Evolutionary conservation across 352 stramenopile species (phyloP), one percentile per base, ranked within the genome.

Genomic region (Pythium biforme): DNA sequence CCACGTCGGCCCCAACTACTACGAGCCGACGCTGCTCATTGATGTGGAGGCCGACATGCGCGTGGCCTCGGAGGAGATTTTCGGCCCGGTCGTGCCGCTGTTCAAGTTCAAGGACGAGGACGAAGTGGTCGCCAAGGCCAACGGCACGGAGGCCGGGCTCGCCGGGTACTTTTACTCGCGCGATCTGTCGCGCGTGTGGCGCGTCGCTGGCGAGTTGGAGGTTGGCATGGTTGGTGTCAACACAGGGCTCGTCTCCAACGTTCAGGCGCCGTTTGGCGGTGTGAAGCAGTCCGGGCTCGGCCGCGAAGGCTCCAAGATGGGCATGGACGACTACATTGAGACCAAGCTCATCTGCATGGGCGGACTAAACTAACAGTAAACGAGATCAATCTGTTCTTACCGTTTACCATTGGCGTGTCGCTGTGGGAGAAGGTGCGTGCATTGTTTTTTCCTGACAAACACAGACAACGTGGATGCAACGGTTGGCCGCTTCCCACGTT

Each of bases 211-310:
- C 23, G 77, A 66, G 26, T 69, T 99, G n/a, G 90, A 99, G 60
- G 88, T 82, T 55, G 96, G 96, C 50, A 98, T 99, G 70, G 85
- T 98, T 23, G 96, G 95, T 48, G 79, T 99, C 7, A 99, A 98
- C 77, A 95, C 93, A 41, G 91, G 80, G 7, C 51, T 91, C 11
- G 86, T 98, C 55, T 94, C 83, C 26, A 94, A 83, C 48, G 85
- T 86, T 31, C 84, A 96, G 48, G 90, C 94, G 65, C 86, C 88
- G 20, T 97, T 97, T 56, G 90, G 90, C 29, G 90, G 90, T 27
- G 81, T 94, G 33, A 96, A 97, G 81, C 75, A 96, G 70, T 96
- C 87, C 20, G 90, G 90, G 25, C 65, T 96, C 11, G 90, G 90
- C 34, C 86, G 90, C 55, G 94, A 99, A 58, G 96, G 89, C 69